Evolutionary conservation across 805 yeast genomes (phyloP).

Genomic region (Candida arabinofermentans): DNA sequence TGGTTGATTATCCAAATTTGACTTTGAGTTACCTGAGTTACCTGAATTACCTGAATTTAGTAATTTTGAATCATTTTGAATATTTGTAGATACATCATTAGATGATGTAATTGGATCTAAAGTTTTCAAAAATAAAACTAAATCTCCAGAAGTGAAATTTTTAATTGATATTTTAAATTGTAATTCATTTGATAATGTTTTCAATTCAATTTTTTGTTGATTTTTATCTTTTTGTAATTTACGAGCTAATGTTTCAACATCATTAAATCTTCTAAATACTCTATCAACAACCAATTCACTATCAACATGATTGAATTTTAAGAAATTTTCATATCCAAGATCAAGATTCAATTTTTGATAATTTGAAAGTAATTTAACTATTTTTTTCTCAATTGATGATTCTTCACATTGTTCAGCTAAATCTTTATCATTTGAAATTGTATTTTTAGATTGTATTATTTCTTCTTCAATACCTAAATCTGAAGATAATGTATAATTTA

Average conservation of each 20-base stretch:
- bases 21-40: too few relatives aligned
- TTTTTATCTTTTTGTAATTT: slow-evolving; percentile 72
- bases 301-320: slow-evolving; percentile 21
- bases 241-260: slow-evolving; percentile 87
- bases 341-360: slow-evolving; percentile 21
- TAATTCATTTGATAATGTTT: slow-evolving; percentile 31
- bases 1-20: slow-evolving; percentile 43
- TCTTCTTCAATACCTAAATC: slow-evolving; percentile 25
- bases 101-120: slow-evolving; percentile 14
- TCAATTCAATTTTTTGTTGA: slow-evolving; percentile 43
- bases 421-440: slow-evolving; percentile 10
- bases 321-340: slow-evolving; percentile 34
- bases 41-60: too few relatives aligned
- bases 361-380: slow-evolving; percentile 11
- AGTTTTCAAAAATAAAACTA: slow-evolving; percentile 84
- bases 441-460: slow-evolving; percentile 2
- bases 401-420: slow-evolving; percentile 16
- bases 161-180: slow-evolving; percentile 60
- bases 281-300: slow-evolving; percentile 26
- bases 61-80: too few relatives aligned
- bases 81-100: neutral
- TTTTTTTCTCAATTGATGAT: slow-evolving; percentile 20
- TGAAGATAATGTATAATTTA: slow-evolving; percentile 22
- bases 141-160: slow-evolving; percentile 66
- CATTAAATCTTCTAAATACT: slow-evolving; percentile 73